Conservation (phyloP, 495 filamentous ascomycete genomes). For the Penicillium canariense region DNA sequence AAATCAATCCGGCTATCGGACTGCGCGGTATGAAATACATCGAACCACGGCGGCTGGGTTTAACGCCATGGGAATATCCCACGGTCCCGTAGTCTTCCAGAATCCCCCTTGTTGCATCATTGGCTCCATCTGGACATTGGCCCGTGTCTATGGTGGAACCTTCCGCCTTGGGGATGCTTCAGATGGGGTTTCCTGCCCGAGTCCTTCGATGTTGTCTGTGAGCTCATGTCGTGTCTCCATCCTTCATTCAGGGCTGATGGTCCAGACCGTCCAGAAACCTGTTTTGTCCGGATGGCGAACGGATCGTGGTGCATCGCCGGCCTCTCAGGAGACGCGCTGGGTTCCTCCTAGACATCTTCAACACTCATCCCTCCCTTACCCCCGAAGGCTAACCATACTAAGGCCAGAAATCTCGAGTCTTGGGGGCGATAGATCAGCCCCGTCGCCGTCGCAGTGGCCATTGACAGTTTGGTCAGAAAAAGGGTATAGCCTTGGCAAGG, state of each 20-base stretch:
- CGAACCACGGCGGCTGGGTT: not conserved
- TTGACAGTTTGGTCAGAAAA: not conserved
- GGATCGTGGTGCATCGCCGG: no score
- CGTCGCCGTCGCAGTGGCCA: not conserved
- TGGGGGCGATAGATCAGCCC: not conserved
- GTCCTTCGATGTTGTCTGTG: not conserved
- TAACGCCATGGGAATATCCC: not conserved
- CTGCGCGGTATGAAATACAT: not conserved
- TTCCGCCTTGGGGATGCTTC: not conserved
- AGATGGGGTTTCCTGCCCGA: not conserved
- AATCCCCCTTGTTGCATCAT: not conserved
- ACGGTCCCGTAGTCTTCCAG: no score
- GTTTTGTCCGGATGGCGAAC: not conserved
- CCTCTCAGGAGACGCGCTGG: not conserved
- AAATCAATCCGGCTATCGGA: not conserved
- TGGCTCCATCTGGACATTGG: not conserved
- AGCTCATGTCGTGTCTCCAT: not conserved
- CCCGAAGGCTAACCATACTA: no score
- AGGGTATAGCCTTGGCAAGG: not conserved
- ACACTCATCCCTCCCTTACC: no score
- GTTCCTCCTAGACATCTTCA: not conserved
- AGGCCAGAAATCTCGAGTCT: no score
- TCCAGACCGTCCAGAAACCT: constrained; percentile 2
- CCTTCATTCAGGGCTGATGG: not conserved
- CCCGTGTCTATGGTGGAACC: not conserved